Evolutionary conservation across 352 stramenopile genomes (phyloP).

Genomic region (Phytophthora lateralis): DNA sequence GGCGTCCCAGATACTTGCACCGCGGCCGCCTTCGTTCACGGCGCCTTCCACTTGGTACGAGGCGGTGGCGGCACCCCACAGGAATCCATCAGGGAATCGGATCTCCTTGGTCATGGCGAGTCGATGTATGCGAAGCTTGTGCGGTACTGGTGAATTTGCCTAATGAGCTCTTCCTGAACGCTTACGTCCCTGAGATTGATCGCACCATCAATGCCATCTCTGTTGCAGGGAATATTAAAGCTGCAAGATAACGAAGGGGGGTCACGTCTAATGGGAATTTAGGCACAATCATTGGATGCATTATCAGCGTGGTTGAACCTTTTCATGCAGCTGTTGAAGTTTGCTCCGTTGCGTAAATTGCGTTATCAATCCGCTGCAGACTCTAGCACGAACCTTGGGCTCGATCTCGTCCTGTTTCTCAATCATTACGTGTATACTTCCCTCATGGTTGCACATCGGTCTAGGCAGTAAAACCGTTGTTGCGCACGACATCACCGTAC

Average conservation of each 20-base stretch:
- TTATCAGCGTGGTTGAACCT: constrained; percentile 30
- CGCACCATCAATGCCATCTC: not conserved
- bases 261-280: constrained; percentile 5
- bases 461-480: constrained; percentile 38
- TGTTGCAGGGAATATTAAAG: not conserved
- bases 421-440: not conserved
- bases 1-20: constrained; percentile 90
- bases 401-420: not conserved
- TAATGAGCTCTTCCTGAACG: constrained; percentile 16
- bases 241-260: not conserved
- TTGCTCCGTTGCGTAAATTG: not conserved
- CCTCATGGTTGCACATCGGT: not conserved
- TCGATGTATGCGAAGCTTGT: constrained; percentile 3
- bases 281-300: not conserved
- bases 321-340: constrained; percentile 14
- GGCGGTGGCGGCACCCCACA: constrained; percentile 88
- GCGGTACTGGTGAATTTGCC: constrained; percentile 12
- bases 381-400: not conserved
- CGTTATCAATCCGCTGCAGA: not conserved
- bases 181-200: not conserved
- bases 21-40: constrained; percentile 59
- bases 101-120: constrained; percentile 39
- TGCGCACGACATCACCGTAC: constrained; percentile 53
- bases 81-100: constrained; percentile 64
- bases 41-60: constrained; percentile 90